A percentile compares a stretch with the other conserved stretches of the same genome.
phyloP scores from a whole-genome alignment of 352 stramenopile genomes.

The Globisporangium cederbergense region DNA sequence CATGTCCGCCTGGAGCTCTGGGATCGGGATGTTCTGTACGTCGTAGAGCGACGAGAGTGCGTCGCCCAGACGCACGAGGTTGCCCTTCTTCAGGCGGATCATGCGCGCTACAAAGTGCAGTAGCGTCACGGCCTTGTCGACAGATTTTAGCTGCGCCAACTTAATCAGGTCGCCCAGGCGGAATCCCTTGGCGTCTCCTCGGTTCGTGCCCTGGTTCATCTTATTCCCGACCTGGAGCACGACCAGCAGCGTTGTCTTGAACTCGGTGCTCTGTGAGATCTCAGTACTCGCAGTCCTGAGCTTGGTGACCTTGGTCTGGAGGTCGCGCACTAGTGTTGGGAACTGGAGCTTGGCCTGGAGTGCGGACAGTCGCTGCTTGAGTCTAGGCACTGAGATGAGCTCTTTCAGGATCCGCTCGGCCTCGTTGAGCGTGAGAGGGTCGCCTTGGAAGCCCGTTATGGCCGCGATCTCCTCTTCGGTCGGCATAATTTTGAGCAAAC shows the following conservation, averaged over 20 bases:
- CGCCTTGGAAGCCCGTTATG: slow-evolving; percentile 61
- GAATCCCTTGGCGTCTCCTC: slow-evolving; percentile 72
- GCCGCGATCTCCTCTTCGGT: slow-evolving; percentile 83
- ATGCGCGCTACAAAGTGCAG: slow-evolving; percentile 75
- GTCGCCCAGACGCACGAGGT: slow-evolving; percentile 56
- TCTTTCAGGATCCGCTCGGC: slow-evolving; percentile 79
- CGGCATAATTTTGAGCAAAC: slow-evolving; percentile 84
- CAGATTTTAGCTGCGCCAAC: slow-evolving; percentile 62
- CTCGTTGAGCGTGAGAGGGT: slow-evolving; percentile 63
- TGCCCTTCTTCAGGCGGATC: slow-evolving; percentile 64
- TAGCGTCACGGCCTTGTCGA: slow-evolving; percentile 58
- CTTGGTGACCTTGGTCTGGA: slow-evolving; percentile 66
- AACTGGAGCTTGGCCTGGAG: slow-evolving; percentile 71
- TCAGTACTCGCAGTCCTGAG: slow-evolving; percentile 54
- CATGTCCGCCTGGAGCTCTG: slow-evolving; percentile 73
- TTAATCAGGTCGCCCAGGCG: slow-evolving; percentile 62
- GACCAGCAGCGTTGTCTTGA: slow-evolving; percentile 64
- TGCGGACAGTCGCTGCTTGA: slow-evolving; percentile 59
- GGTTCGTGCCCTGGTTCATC: slow-evolving; percentile 77
- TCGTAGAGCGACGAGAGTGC: slow-evolving; percentile 66
- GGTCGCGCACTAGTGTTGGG: slow-evolving; percentile 49
- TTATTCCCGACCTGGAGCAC: slow-evolving; percentile 84
- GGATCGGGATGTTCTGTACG: slow-evolving; percentile 74
- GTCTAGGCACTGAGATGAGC: slow-evolving; percentile 63
- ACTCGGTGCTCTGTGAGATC: slow-evolving; percentile 57